Evolutionary conservation across 2,329 filamentous ascomycete species (phyloP), one percentile per base, ranked within the genome.

Genomic region (Epicoccum sorghinum): DNA sequence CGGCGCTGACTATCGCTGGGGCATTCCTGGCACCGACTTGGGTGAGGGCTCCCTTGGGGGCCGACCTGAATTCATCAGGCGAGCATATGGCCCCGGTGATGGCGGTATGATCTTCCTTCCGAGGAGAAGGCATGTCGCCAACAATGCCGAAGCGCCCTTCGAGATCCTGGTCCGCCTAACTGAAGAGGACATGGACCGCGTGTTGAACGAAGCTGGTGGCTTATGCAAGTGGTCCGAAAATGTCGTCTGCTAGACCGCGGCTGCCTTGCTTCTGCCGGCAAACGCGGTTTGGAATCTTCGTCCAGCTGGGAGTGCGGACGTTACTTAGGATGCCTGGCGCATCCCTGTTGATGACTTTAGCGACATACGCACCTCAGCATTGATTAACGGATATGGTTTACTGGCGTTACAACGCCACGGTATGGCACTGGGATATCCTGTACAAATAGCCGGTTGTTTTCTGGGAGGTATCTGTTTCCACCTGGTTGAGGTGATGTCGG

Each of bases 101-200:
- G 71, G 71, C 32, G 70, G 69, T 29, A 72, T 73, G 52, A 70
- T 72, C 37, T 71, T 74, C 52, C 61, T 73, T 52, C 71, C 71
- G 13, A 63, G 71, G 24, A 62, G 65, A 23, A 67, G 66, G 29
- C 54, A 58, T 29, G 41, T 46, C 7, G 52, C 58, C 6, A 59
- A 70, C 47, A 62, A 58, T 25, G 27, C 52, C 9, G 68, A 72
- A 47, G 68, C 68, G 22, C 70, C 71, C 4, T 74, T 72, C 40
- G 71, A 74, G 52, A 64, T 74, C 50, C 60, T 73, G 23, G 65
- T 72, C 23, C 60, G 69, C 37, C 68, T 74, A 33, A 68, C 71
- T 1, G 42, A 62, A n/a, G 66, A 67, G 30, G 70, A 74, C 44
- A 74, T 74, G 70, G 53, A 68, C 14, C 64, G 60, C 7, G 51